Conservation (phyloP, 805 yeast species). For the Schwanniomyces sp. region DNA sequence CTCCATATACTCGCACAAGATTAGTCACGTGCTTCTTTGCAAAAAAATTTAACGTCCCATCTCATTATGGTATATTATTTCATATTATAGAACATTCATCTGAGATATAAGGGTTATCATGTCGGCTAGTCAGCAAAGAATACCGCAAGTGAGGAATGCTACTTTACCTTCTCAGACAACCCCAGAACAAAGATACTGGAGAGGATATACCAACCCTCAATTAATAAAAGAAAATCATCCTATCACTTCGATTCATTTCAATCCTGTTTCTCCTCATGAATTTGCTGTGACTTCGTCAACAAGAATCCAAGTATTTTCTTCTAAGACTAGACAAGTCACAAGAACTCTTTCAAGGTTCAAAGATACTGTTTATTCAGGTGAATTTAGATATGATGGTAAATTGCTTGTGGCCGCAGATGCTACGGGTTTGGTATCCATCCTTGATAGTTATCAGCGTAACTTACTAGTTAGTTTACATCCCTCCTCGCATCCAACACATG, state of each 20-base stretch:
- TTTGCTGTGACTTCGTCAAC: slow-evolving; percentile 92
- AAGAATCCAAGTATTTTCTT: slow-evolving; percentile 86
- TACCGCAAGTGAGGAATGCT: slow-evolving; percentile 66
- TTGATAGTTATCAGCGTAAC: slow-evolving; percentile 76
- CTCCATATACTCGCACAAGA: not conserved
- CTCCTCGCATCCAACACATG: slow-evolving; percentile 85
- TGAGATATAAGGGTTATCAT: slow-evolving; percentile 32
- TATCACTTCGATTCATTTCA: slow-evolving; percentile 83
- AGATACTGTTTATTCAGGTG: slow-evolving; percentile 90
- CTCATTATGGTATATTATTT: slow-evolving; percentile 1
- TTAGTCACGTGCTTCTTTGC: not conserved
- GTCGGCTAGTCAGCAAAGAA: slow-evolving; percentile 73
- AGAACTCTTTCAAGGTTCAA: slow-evolving; percentile 86
- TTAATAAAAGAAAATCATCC: slow-evolving; percentile 92
- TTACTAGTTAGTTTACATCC: slow-evolving; percentile 80
- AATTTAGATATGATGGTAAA: slow-evolving; percentile 88
- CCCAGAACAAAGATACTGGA: slow-evolving; percentile 94
- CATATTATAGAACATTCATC: not conserved
- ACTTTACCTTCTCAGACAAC: slow-evolving; percentile 82
- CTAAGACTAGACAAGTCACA: slow-evolving; percentile 89
- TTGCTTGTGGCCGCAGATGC: slow-evolving; percentile 94
- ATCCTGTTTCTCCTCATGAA: slow-evolving; percentile 83
- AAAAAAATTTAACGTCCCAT: slow-evolving; percentile 8
- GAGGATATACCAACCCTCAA: slow-evolving; percentile 80
- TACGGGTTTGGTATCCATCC: slow-evolving; percentile 86